Conservation (phyloP, 495 filamentous ascomycete genomes). For the Neurospora cerealis region DNA sequence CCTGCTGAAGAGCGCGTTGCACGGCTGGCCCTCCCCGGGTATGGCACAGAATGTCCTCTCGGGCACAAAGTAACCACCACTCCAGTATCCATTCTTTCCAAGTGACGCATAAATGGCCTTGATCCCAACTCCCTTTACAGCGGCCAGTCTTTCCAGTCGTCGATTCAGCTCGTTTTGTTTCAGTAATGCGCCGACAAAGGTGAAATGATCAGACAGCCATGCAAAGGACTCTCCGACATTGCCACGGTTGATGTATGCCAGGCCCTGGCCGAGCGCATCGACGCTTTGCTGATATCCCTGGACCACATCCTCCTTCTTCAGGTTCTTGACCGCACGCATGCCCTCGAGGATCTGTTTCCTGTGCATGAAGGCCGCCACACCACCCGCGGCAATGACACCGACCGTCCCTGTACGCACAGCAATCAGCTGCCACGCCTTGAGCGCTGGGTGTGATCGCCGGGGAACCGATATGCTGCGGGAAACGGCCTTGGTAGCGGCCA, state of each 20-base stretch:
- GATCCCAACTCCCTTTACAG: slow-evolving; percentile 29
- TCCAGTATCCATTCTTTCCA: slow-evolving; percentile 43
- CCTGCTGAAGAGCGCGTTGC: slow-evolving; percentile 39
- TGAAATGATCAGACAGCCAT: slow-evolving; percentile 38
- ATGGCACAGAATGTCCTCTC: slow-evolving; percentile 43
- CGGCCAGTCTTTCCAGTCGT: slow-evolving; percentile 31
- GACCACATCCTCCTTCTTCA: slow-evolving; percentile 27
- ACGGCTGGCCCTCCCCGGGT: slow-evolving; percentile 24
- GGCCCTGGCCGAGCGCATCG: slow-evolving; percentile 37
- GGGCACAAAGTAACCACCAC: slow-evolving; percentile 43
- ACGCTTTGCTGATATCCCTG: slow-evolving; percentile 34
- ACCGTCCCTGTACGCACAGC: slow-evolving; percentile 81
- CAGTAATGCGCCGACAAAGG: slow-evolving; percentile 36
- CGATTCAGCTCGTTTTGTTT: slow-evolving; percentile 31
- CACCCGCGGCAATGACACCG: slow-evolving; percentile 78
- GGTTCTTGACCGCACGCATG: slow-evolving; percentile 26
- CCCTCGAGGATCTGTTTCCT: slow-evolving; percentile 60
- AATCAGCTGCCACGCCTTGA: slow-evolving; percentile 67
- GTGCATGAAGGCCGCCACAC: slow-evolving; percentile 77
- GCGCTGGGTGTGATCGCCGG: slow-evolving; percentile 31
- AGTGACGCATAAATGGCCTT: slow-evolving; percentile 26
- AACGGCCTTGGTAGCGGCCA: slow-evolving; percentile 29
- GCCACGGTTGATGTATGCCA: slow-evolving; percentile 39
- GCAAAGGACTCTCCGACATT: slow-evolving; percentile 38
- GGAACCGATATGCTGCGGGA: slow-evolving; percentile 16